phyloP scores from a whole-genome alignment of 2,329 filamentous ascomycete genomes.

The Fusarium longipes region DNA sequence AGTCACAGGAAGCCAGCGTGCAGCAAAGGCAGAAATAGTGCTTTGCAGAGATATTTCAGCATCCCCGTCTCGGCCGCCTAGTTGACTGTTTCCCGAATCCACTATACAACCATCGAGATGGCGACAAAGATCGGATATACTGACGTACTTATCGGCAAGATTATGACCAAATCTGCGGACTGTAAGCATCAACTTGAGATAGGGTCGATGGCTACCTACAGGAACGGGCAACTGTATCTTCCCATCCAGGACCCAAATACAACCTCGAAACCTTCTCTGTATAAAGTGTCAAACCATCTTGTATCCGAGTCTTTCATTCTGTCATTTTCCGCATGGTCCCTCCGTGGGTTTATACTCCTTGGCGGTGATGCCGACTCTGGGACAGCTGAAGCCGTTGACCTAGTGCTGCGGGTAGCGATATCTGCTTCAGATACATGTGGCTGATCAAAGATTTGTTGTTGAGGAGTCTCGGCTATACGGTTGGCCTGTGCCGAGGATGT shows the following conservation, averaged over 20 bases:
- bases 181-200: constrained; percentile 2
- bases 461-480: not conserved
- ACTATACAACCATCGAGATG: constrained; percentile 53
- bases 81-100: constrained; percentile 27
- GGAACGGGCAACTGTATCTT: constrained; percentile 55
- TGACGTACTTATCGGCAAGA: constrained; percentile 47
- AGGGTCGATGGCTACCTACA: constrained; percentile 45
- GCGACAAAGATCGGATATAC: constrained; percentile 46
- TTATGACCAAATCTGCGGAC: constrained; percentile 39
- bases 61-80: constrained; percentile 27
- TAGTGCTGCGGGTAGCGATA: not conserved
- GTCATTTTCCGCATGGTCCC: not conserved
- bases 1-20: constrained; percentile 47
- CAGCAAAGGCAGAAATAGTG: constrained; percentile 47
- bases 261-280: constrained; percentile 52
- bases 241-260: constrained; percentile 58
- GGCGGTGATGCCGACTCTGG: not conserved
- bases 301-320: constrained; percentile 27
- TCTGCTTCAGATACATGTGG: not conserved
- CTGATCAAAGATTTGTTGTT: not conserved
- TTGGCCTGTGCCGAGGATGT: constrained; percentile 17
- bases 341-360: not conserved
- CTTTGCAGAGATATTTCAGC: constrained; percentile 45
- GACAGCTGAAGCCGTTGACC: not conserved
- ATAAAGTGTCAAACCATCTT: constrained; percentile 48